phyloP scores from a whole-genome alignment of 306 rosid genomes.

The Cucurbita maxima region DNA sequence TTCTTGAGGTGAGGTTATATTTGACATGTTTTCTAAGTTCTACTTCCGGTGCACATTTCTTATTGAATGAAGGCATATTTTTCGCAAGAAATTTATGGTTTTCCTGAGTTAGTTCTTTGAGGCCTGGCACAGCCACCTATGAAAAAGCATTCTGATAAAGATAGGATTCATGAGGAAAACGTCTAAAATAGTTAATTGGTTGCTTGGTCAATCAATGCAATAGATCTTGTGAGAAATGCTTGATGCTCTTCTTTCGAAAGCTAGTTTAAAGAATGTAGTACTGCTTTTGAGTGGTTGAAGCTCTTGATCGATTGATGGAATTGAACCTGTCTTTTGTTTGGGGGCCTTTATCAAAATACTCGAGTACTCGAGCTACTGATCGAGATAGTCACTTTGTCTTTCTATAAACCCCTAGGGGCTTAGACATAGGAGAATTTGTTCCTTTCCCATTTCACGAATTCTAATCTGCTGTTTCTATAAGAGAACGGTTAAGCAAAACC shows the following conservation, averaged over 20 bases:
- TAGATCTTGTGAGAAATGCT: not conserved
- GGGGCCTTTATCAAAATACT: not conserved
- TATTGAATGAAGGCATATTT: too few relatives aligned
- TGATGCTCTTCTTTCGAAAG: not conserved
- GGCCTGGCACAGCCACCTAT: too few relatives aligned
- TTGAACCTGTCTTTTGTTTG: not conserved
- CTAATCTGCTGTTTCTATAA: not conserved
- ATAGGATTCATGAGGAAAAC: not conserved
- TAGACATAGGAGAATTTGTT: not conserved
- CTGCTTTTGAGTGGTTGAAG: not conserved
- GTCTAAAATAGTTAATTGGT: not conserved
- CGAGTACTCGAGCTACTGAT: not conserved
- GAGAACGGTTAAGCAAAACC: not conserved
- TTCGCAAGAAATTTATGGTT: too few relatives aligned
- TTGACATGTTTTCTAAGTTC: not conserved
- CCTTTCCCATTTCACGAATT: not conserved
- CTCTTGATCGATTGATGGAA: not conserved
- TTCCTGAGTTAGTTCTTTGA: too few relatives aligned
- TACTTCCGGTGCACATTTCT: not conserved
- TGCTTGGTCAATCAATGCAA: not conserved
- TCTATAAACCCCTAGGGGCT: not conserved
- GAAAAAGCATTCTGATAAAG: too few relatives aligned
- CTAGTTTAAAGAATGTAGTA: not conserved
- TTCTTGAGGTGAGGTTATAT: conserved; percentile 64
- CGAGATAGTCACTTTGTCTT: not conserved